A percentile compares a stretch with the other conserved stretches of the same genome.
Conservation (phyloP, 2,329 filamentous ascomycete species). For the Teratosphaeria pseudoeucalypti region DNA sequence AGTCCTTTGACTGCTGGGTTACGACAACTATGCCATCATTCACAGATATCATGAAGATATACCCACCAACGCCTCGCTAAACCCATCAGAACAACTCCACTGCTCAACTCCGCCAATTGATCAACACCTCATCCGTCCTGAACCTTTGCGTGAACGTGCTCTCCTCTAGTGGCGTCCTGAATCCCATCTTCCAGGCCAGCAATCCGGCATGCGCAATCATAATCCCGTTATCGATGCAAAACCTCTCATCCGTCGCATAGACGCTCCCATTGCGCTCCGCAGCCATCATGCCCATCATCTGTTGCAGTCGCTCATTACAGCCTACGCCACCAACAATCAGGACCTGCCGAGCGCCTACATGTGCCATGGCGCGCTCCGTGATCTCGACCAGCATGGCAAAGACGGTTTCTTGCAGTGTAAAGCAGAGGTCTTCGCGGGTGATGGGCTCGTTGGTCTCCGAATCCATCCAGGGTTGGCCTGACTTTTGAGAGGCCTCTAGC, state of each 20-base stretch:
- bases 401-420: conserved; percentile 88
- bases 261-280: conserved; percentile 77
- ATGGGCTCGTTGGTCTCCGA: conserved; percentile 47
- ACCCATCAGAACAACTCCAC: neutral
- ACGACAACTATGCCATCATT: no score
- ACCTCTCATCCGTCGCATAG: conserved; percentile 90
- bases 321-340: conserved; percentile 93
- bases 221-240: conserved; percentile 98
- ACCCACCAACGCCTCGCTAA: neutral
- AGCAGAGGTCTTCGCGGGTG: conserved; percentile 79
- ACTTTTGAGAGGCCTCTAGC: conserved; percentile 37
- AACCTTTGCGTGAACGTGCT: conserved; percentile 56
- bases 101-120: conserved; percentile 38
- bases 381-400: conserved; percentile 98
- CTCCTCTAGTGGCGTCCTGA: conserved; percentile 64
- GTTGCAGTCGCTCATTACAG: conserved; percentile 84
- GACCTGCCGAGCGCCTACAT: conserved; percentile 83
- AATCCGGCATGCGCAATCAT: conserved; percentile 98
- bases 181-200: conserved; percentile 72
- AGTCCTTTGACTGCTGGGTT: neutral
- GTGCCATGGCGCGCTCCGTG: conserved; percentile 95
- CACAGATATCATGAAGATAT: neutral
- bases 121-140: conserved; percentile 40
- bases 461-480: conserved; percentile 23
- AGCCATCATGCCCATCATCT: conserved; percentile 98